phyloP scores from a whole-genome alignment of 352 stramenopile genomes.

The Vaucheria bursata region DNA sequence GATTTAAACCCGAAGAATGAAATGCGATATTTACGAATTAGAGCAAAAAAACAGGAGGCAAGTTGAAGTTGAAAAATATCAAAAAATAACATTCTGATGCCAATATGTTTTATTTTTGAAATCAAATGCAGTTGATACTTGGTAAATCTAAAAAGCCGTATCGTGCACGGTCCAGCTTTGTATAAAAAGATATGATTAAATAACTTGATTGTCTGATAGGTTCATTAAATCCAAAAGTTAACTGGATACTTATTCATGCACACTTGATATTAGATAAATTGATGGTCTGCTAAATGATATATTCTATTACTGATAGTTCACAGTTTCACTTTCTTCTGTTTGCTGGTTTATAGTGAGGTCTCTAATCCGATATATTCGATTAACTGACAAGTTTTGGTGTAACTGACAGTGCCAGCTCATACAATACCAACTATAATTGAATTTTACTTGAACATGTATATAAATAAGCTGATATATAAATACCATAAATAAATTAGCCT shows the following conservation, averaged over 20 bases:
- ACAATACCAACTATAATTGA: no score
- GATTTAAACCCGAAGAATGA: slow-evolving; percentile 87
- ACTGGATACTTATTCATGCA: neutral
- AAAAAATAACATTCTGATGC: neutral
- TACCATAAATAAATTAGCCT: no score
- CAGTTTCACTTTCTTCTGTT: no score
- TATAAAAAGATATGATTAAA: neutral
- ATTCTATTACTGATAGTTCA: no score
- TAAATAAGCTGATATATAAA: no score
- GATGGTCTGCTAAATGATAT: no score
- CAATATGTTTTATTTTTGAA: neutral
- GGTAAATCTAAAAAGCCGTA: neutral
- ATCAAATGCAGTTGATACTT: neutral
- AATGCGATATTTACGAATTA: slow-evolving; percentile 81
- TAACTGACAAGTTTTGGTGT: no score
- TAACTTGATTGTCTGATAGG: neutral
- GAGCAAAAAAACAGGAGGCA: slow-evolving; percentile 79
- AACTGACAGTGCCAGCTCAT: no score
- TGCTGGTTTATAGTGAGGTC: no score
- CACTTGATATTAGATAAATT: no score
- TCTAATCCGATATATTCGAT: no score
- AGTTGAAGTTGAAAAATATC: neutral
- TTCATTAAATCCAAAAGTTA: neutral
- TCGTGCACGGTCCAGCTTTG: neutral
- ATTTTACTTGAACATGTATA: no score